Conservation (phyloP, 371 early-diverging fungal genomes). For the Amoeboradix gromovi region DNA sequence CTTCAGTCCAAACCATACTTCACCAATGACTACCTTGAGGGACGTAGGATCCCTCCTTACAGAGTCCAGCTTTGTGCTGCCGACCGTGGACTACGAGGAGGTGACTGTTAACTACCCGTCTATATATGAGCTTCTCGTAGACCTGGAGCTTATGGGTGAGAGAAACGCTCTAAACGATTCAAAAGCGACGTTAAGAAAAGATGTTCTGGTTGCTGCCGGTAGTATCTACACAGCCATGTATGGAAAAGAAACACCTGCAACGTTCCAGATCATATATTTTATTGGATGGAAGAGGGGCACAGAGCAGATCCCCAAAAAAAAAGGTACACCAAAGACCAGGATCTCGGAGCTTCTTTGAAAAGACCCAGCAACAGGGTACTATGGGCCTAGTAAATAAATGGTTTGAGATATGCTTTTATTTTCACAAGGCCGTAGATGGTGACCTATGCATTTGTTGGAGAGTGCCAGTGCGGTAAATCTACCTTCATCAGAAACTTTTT, state of each 20-base stretch:
- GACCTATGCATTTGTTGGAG: too few relatives aligned
- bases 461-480: neutral
- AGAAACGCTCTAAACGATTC: conserved; percentile 53
- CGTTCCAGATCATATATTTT: conserved; percentile 49
- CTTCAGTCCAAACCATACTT: conserved; percentile 47
- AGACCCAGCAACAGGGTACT: too few relatives aligned
- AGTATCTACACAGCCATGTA: conserved; percentile 47
- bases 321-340: too few relatives aligned
- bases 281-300: neutral
- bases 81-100: conserved; percentile 64
- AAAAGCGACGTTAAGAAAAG: conserved; percentile 15
- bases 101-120: conserved; percentile 68
- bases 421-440: too few relatives aligned
- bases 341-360: too few relatives aligned
- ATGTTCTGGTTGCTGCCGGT: conserved; percentile 50
- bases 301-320: neutral
- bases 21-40: conserved; percentile 58
- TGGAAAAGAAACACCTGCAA: conserved; percentile 38
- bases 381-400: too few relatives aligned
- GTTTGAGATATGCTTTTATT: too few relatives aligned
- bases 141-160: conserved; percentile 76
- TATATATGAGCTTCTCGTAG: conserved; percentile 59
- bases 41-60: conserved; percentile 49
- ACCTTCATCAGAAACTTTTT: neutral
- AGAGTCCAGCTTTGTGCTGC: conserved; percentile 53